These are phyloP conservation scores for Acaromyces ingoldii DNA, from an alignment of 1,284 basidiomycete species.

Conservation along the genomic window DNA sequence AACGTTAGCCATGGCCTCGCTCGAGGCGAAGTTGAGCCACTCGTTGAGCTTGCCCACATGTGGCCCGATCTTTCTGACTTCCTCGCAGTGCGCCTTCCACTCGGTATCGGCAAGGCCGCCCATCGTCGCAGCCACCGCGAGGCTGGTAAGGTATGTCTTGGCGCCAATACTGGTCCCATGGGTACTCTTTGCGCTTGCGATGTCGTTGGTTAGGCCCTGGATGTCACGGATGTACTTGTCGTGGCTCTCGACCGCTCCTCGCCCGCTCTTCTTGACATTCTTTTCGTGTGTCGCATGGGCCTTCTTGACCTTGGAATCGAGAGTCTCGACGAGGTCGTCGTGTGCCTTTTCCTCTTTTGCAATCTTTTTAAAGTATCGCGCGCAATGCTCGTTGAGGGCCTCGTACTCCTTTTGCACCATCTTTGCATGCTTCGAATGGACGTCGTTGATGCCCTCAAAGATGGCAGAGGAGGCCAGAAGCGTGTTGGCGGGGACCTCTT, in stretches of 20 bases:
- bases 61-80: slow-evolving; percentile 30
- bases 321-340: slow-evolving; percentile 36
- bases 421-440: slow-evolving; percentile 38
- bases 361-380: slow-evolving; percentile 47
- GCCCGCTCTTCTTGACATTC: slow-evolving; percentile 25
- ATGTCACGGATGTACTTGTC: slow-evolving; percentile 46
- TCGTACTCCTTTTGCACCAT: slow-evolving; percentile 47
- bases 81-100: slow-evolving; percentile 42
- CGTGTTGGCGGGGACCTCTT: slow-evolving; percentile 33
- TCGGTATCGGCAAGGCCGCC: slow-evolving; percentile 44
- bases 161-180: slow-evolving; percentile 34
- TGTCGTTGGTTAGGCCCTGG: slow-evolving; percentile 35
- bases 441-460: slow-evolving; percentile 40
- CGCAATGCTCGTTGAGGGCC: slow-evolving; percentile 42
- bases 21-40: slow-evolving; percentile 36
- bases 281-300: slow-evolving; percentile 46
- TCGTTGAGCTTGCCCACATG: slow-evolving; percentile 37
- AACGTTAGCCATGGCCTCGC: slow-evolving; percentile 36
- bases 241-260: slow-evolving; percentile 35
- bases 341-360: slow-evolving; percentile 48
- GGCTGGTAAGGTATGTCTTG: slow-evolving; percentile 32
- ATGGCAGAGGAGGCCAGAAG: slow-evolving; percentile 29
- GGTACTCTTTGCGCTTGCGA: slow-evolving; percentile 25
- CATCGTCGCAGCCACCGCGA: slow-evolving; percentile 31
- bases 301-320: slow-evolving; percentile 49